Percentiles rank a stretch among this genome's conserved stretches.
These are phyloP conservation scores for Chlamydomonas sp. DNA, from an alignment of 139 green algal genomes.

Conservation along the genomic window DNA sequence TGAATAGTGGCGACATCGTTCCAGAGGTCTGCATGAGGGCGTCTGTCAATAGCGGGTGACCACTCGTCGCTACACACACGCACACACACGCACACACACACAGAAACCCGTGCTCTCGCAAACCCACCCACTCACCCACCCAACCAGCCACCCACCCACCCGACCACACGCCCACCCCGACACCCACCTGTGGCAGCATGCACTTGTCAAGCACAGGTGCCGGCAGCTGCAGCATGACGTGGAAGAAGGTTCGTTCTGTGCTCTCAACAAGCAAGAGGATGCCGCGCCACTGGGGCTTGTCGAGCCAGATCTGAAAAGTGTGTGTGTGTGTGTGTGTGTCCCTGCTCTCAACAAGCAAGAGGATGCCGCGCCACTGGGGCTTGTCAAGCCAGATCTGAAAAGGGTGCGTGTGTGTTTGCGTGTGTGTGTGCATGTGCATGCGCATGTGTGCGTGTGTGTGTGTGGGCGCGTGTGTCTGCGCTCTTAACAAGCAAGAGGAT, in stretches of 20 bases:
- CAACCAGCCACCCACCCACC: too few relatives aligned
- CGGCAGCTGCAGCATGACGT: constrained; percentile 36
- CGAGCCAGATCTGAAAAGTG: constrained; percentile 54
- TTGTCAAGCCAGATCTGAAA: constrained; percentile 53
- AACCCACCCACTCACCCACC: too few relatives aligned
- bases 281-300: constrained; percentile 65
- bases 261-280: constrained; percentile 65
- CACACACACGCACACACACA: too few relatives aligned
- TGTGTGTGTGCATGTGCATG: constrained; percentile 2
- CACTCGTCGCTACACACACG: too few relatives aligned
- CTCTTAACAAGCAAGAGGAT: background rate
- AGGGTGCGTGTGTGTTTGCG: too few relatives aligned
- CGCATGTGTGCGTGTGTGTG: too few relatives aligned
- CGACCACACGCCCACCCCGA: constrained; percentile 6
- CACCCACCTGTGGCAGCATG: constrained; percentile 12
- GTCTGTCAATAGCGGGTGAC: too few relatives aligned
- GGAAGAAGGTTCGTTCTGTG: constrained; percentile 50
- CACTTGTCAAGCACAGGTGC: constrained; percentile 18
- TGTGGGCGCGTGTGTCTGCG: too few relatives aligned
- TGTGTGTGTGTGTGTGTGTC: constrained; percentile 13
- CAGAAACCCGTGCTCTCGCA: too few relatives aligned
- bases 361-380: constrained; percentile 71
- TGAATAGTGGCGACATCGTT: too few relatives aligned
- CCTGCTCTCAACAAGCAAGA: constrained; percentile 57
- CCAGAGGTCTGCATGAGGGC: too few relatives aligned